Conservation (phyloP, 495 filamentous ascomycete species). For the Talaromyces ruber region DNA sequence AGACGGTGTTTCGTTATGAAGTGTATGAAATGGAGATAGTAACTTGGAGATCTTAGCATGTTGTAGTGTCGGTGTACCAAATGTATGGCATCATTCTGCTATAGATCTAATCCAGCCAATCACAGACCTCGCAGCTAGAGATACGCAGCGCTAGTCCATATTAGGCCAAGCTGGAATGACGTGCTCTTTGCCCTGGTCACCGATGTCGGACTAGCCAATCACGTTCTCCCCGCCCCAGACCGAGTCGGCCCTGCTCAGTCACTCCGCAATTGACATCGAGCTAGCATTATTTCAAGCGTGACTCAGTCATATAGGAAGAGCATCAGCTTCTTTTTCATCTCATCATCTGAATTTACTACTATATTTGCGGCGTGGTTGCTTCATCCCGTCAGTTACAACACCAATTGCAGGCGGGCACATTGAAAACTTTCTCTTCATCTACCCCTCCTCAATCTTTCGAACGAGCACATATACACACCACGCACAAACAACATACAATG, state of each 20-base stretch:
- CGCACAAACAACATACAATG: constrained; percentile 19
- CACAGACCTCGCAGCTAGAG: neutral
- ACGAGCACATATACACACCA: neutral
- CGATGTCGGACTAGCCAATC: constrained; percentile 17
- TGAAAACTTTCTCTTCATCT: neutral
- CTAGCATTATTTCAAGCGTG: neutral
- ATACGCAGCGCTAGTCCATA: neutral
- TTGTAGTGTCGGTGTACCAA: neutral
- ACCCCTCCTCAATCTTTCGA: neutral
- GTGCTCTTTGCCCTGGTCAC: neutral
- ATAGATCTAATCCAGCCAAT: neutral
- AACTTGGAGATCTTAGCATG: neutral
- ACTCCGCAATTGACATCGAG: neutral
- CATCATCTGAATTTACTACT: neutral
- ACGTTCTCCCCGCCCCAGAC: constrained; percentile 12
- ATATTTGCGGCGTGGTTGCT: neutral
- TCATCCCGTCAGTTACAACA: neutral
- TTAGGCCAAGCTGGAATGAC: neutral
- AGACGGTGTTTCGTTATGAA: neutral
- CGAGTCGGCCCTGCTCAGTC: neutral
- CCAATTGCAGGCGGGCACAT: neutral
- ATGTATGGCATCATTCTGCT: neutral
- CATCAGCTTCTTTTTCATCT: neutral
- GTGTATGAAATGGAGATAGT: neutral
- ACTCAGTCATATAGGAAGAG: neutral